Evolutionary conservation across 2,329 filamentous ascomycete genomes (phyloP), one percentile per base, ranked within the genome.

Genomic region (Calonectria pseudoreteaudii): DNA sequence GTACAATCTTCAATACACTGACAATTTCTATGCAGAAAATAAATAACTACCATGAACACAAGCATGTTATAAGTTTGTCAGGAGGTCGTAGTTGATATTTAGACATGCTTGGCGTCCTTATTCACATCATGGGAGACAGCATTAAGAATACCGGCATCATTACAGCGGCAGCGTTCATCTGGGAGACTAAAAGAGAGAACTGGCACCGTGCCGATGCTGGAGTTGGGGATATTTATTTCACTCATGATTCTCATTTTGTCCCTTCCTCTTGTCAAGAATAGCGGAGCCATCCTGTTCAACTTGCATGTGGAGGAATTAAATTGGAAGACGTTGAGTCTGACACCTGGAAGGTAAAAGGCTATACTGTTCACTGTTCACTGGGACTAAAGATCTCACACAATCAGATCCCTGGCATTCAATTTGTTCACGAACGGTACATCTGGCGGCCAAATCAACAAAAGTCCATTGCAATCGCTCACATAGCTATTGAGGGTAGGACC

Each of bases 71-170:
- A 10, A 70, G 81, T 23, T 78, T 80, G 26, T 73, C 81, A 6
- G 64, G 41, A 30, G 50, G 75, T 18, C 86, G 84, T 0, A 86
- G 86, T 1, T 87, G 87, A 71, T 92, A 95, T 80, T 86, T 95
- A n/a, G 93, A 92, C 14, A 93, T 94, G 87, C 85, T 94, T 74
- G 93, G 92, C 1, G 93, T 94, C 1, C 80, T 95, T 14, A 84
- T 94, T 18, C 94, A 96, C 79, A 90, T 95, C 31, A 79, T 94
- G 3, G 92, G 93, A 38, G 94, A 96, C 79, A 93, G 93, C 7
- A 87, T 93, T 75, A 95, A 95, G 84, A 96, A 96, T 78, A 82
- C 95, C 14, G 93, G 93, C 13, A 93, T 96, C 73, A 94, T 95
- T 64, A 86, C 93, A 44, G 90, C 93, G 0, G 93, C 92, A 0